Conservation (phyloP, 192 early-diverging fungal genomes). For the Backusella mclennaniae region DNA sequence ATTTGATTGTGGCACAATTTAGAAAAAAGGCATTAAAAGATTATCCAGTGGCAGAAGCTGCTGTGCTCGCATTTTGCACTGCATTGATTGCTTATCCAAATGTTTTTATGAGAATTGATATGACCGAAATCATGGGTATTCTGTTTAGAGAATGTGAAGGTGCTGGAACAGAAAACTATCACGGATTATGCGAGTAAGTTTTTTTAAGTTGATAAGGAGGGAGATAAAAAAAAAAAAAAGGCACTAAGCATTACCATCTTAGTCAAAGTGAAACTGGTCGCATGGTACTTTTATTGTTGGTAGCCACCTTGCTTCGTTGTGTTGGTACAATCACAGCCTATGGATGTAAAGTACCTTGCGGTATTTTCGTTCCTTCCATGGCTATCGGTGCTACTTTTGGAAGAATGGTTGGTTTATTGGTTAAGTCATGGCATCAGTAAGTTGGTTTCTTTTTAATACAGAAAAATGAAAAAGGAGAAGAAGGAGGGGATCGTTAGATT, state of each 20-base stretch:
- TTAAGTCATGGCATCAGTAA: conserved; percentile 69
- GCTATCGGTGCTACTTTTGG: conserved; percentile 91
- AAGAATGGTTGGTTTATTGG: conserved; percentile 82
- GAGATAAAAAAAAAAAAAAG: background rate
- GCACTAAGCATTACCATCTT: background rate
- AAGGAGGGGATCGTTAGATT: background rate
- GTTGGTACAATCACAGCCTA: conserved; percentile 58
- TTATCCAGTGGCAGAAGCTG: conserved; percentile 68
- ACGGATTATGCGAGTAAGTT: conserved; percentile 59
- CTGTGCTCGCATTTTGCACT: conserved; percentile 61
- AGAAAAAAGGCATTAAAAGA: conserved; percentile 67
- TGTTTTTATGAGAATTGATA: conserved; percentile 79
- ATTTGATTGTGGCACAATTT: conserved; percentile 64
- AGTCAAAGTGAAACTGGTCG: conserved; percentile 27
- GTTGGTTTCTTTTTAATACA: background rate
- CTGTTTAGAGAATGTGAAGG: conserved; percentile 70
- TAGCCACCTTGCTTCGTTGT: conserved; percentile 56
- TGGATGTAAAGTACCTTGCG: conserved; percentile 67
- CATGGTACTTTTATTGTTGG: conserved; percentile 48
- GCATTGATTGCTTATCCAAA: conserved; percentile 70
- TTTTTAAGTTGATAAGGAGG: no score
- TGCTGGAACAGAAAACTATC: conserved; percentile 54
- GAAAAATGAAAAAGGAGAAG: background rate
- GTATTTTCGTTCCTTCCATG: conserved; percentile 87
- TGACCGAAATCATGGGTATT: conserved; percentile 78